Conservation (phyloP, 2,329 filamentous ascomycete genomes). For the Ascochyta lentis region DNA sequence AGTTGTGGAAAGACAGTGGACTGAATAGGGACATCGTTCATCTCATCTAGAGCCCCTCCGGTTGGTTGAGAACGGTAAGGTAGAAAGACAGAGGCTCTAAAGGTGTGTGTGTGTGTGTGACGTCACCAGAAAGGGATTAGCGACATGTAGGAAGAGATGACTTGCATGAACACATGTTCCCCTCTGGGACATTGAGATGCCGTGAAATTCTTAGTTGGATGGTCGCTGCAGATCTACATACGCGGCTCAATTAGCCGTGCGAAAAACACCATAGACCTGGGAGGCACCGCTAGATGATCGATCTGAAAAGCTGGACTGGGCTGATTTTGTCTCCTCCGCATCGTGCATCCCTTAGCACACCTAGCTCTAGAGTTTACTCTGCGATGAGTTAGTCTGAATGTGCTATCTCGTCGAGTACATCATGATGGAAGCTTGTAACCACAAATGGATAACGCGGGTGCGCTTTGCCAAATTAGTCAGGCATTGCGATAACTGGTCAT, state of each 20-base stretch:
- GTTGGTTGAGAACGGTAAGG: background rate
- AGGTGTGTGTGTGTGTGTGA: background rate
- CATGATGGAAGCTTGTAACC: constrained; percentile 1
- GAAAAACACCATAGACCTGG: background rate
- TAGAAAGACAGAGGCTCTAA: constrained; percentile 3
- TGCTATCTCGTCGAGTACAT: background rate
- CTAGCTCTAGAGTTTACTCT: background rate
- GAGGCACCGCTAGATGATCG: background rate
- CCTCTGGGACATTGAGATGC: background rate
- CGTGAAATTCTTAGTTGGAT: constrained; percentile 1
- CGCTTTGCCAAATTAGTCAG: constrained; percentile 12
- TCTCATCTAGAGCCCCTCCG: background rate
- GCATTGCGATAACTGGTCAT: background rate
- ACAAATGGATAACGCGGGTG: constrained; percentile 6
- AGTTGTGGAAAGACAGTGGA: background rate
- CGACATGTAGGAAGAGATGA: constrained; percentile 7
- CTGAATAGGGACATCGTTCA: background rate
- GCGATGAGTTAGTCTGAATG: background rate
- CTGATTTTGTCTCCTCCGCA: background rate
- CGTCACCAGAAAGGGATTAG: background rate
- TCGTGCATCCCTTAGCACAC: background rate
- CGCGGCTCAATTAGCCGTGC: background rate
- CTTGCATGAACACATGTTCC: constrained; percentile 3
- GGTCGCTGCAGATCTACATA: background rate
- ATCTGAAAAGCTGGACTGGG: background rate